phyloP scores from a whole-genome alignment of 805 yeast genomes.

The Phaffomyces opuntiae region DNA sequence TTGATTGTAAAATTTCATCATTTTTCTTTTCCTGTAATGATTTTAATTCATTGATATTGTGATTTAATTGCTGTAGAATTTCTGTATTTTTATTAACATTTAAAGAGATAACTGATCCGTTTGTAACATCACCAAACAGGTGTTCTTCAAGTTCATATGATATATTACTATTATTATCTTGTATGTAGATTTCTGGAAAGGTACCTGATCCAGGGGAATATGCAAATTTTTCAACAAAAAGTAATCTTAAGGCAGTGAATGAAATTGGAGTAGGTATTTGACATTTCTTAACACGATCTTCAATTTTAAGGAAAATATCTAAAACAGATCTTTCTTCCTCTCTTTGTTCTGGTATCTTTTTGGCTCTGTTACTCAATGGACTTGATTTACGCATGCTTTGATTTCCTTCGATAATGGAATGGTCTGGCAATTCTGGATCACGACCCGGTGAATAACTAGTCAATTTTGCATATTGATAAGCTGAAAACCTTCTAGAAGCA shows the following conservation, averaged over 20 bases:
- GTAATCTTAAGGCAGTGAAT: conserved; percentile 46
- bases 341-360: not conserved
- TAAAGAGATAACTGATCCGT: conserved; percentile 54
- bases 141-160: conserved; percentile 78
- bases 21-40: conserved; percentile 10
- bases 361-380: conserved; percentile 3
- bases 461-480: conserved; percentile 81
- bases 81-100: conserved; percentile 36
- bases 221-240: conserved; percentile 83
- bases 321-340: not conserved
- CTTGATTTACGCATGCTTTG: conserved; percentile 12
- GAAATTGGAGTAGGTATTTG: conserved; percentile 23
- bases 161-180: conserved; percentile 50
- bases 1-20: conserved; percentile 10
- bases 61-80: conserved; percentile 10
- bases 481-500: conserved; percentile 90
- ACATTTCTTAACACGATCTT: conserved; percentile 50
- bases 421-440: conserved; percentile 23
- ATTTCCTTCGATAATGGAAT: conserved; percentile 13
- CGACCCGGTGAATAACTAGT: conserved; percentile 37
- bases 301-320: conserved; percentile 39
- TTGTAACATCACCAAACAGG: conserved; percentile 46
- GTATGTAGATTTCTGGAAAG: conserved; percentile 75
- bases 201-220: conserved; percentile 65
- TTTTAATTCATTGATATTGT: conserved; percentile 15